Base-by-base conservation (phyloP, 768 basidiomycete species). In the Rhodosporidiobolus sp. region DNA sequence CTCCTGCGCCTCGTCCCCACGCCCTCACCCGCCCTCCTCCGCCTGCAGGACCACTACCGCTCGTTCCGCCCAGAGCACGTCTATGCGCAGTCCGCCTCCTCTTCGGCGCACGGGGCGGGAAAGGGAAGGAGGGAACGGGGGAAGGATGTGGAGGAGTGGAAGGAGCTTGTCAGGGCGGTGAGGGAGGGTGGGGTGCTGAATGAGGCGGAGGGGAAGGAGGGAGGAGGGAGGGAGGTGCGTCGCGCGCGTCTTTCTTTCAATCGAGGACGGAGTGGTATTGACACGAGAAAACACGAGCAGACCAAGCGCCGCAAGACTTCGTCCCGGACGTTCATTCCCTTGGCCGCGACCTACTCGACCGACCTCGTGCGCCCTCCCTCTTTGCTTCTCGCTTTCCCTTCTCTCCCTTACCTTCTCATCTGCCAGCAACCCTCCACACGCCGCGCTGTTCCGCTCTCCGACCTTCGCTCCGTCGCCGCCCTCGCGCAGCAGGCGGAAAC, bases 1-100 rank as follows among this genome's bases (percentile, higher is more conserved):
- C 52, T 69, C 12, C 48, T 64, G n/a, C 2, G 10, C 3, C 43
- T 22, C 30, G 17, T 53, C 56, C 28, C 43, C 2, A 0, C 69
- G 1, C 56, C 69, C 3, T 26, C 69, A 3, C 1, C 57, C 1
- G 64, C 69, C 22, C 26, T 65, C 28, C 20, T 28, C n/a, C 63
- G 63, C 26, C 53, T 70, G 0, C 63, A 48, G 17, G 69, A 52
- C 17, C 26, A 35, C 17, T 70, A 60, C 64, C 43, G 46, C 32
- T 65, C 63, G 28, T 62, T 32, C 28, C 32, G 54, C 35, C 63
- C 63, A 5, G 63, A 65, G 28, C 53, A 26, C 14, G 69, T 70
- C 5, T 61, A 50, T 6, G 38, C 7, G 38, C 38, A 43, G 38
- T 7, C 38, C 8, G 14, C 38, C 38, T 43, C 38, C 14, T n/a